Base-by-base conservation (phyloP, 1,284 basidiomycete genomes). In the Polyporus tsugae region DNA sequence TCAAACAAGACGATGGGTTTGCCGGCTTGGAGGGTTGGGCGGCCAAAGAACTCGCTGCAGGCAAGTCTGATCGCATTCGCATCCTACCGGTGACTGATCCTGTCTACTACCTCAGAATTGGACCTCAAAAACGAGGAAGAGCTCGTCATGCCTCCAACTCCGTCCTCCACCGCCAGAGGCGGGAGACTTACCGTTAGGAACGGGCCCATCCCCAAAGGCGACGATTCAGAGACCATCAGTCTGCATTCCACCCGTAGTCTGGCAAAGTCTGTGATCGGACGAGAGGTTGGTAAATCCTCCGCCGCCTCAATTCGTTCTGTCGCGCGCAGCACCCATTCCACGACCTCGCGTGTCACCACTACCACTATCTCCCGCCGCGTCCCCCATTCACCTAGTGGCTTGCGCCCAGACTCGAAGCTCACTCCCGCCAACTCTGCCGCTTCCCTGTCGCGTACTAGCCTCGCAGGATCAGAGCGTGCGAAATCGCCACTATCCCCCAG, bases 11-110 rank as follows among this genome's bases (percentile, higher is more conserved):
- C 55, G 88, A 89, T n/a, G 95, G 94, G 0, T 97, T 98, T 75
- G 89, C 93, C 59, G 79, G 81, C 5, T 82, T 98, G 25, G 94
- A 97, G 61, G 86, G 86, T 6, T 97, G 95, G 95, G 90, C 92
- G 0, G 79, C 97, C 66, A 92, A 95, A 77, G 97, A 98, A 76
- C 93, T 98, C 58, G 88, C 89, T 41, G 89, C 94, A 77, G 90
- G 95, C 96, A 72, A 67, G 91, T 82, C 13, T 60, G 25, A 25
- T 62, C 63, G n/a, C 36, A 9, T 38, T 38, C 19, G 9, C 38
- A 13, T 10, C n/a, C 41, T 19, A 36, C 29, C 61, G 59, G 19
- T 41, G 67, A 65, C 67, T 60, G 7, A 60, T 15, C 0, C 38
- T 6, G 33, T 72, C 49, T 4, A 36, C 4, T 36, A 2, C 52